Evolutionary conservation across 2,329 filamentous ascomycete species (phyloP).

Genomic region (Ophiostoma ulmi): DNA sequence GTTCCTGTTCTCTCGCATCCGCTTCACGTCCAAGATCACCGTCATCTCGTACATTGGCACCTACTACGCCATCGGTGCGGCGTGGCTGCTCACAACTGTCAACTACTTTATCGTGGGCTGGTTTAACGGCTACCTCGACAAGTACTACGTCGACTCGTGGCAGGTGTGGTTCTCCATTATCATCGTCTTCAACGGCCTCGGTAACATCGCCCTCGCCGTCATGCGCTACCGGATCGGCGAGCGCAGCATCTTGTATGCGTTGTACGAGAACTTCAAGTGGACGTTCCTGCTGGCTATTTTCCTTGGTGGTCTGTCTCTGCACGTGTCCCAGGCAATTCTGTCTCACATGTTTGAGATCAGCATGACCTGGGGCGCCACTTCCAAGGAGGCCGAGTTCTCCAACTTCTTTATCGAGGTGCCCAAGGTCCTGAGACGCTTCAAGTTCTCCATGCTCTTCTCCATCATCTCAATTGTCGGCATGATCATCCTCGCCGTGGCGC

Average conservation of each 20-base stretch:
- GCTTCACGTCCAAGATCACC: conserved; percentile 69
- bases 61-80: conserved; percentile 72
- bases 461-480: conserved; percentile 55
- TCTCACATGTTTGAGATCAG: conserved; percentile 80
- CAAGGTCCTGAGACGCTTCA: conserved; percentile 74
- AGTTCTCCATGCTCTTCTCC: conserved; percentile 62
- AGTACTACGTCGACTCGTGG: conserved; percentile 76
- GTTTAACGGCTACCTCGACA: conserved; percentile 71
- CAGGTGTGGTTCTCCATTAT: conserved; percentile 76
- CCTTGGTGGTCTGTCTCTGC: conserved; percentile 73
- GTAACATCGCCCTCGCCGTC: conserved; percentile 65
- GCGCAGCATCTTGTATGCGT: conserved; percentile 50
- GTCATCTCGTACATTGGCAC: conserved; percentile 74
- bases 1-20: conserved; percentile 69
- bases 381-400: conserved; percentile 74
- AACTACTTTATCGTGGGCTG: conserved; percentile 75
- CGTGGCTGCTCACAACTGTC: conserved; percentile 65
- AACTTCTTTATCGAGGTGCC: conserved; percentile 83
- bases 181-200: conserved; percentile 70
- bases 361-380: conserved; percentile 80
- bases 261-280: conserved; percentile 68
- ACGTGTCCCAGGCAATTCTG: conserved; percentile 73
- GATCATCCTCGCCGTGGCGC: conserved; percentile 57
- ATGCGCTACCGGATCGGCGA: conserved; percentile 70
- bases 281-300: conserved; percentile 70